Evolutionary conservation across 2,329 filamentous ascomycete genomes (phyloP).

Genomic region (Fusarium tupiense): DNA sequence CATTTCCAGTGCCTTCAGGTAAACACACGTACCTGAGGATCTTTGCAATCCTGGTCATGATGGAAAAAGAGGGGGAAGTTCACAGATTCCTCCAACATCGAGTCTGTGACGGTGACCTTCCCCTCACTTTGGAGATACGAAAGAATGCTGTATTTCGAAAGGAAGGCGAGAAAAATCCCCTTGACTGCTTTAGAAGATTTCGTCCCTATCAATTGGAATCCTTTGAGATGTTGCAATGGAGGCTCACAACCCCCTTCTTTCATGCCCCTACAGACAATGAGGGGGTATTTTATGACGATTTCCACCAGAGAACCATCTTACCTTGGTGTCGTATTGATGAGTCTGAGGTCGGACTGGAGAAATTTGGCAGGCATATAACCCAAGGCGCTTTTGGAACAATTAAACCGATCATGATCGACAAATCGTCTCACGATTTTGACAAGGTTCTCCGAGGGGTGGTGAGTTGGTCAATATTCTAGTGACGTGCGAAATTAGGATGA

Average conservation of each 20-base stretch:
- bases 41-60: not conserved
- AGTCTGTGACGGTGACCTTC: not conserved
- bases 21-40: not conserved
- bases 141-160: not conserved
- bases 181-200: not conserved
- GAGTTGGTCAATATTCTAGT: not conserved
- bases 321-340: not conserved
- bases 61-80: not conserved
- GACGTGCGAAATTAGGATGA: too few species aligned
- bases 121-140: not conserved
- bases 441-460: not conserved
- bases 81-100: not conserved
- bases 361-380: not conserved
- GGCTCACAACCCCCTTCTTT: not conserved
- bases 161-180: not conserved
- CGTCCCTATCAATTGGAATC: not conserved
- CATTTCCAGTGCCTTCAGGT: not conserved
- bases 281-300: not conserved
- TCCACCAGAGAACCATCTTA: not conserved
- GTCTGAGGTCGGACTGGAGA: not conserved
- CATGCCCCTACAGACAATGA: not conserved
- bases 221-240: not conserved
- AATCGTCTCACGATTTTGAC: not conserved
- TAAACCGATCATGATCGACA: not conserved
- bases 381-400: not conserved